Base-by-base conservation (phyloP, 495 filamentous ascomycete species). In the Sabuloglossum arenarium region DNA sequence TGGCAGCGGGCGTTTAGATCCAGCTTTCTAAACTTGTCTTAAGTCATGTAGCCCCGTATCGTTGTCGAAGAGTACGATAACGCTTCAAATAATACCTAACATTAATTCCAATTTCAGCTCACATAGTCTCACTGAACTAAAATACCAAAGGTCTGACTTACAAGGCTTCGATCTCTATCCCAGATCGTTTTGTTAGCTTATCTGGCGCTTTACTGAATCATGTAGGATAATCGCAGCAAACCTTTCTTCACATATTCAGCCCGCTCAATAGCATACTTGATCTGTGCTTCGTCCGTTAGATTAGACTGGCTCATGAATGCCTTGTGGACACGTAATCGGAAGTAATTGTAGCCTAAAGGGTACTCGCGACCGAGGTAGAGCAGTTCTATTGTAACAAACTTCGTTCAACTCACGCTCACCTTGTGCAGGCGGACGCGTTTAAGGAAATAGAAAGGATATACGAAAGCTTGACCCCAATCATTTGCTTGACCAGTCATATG, bases 161-260 rank as follows among this genome's bases (percentile, higher is more conserved):
- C 89, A 97, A 65, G 10, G 88, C 83, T 69, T 94, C 88, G 56
- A 57, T 60, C 52, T 45, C 19, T 58, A 19, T n/a, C 23, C 12
- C 39, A 5, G 21, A 34, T 23, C 0, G 3, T 6, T 34, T 28
- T 21, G 49, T 53, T n/a, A 53, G 37, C 34, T 19, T 43, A 56
- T 54, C 53, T 23, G 28, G 19, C 21, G 19, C 24, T 32, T 31
- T 9, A 29, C 32, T 4, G 28, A 30, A 37, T 19, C 27, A n/a
- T 10, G 14, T 23, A 6, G 6, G 50, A 14, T 14, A 10, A 37
- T 11, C 23, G 24, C 54, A 19, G 64, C 71, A 19, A 59, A 88
- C 86, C 87, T 74, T 90, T 95, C 67, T 86, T 90, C 4, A 96
- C 85, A 67, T 84, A 97, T 59, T 93, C 78, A 0, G 88, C 91